phyloP scores from a whole-genome alignment of 2,329 filamentous ascomycete species.

The Beauveria sp. region DNA sequence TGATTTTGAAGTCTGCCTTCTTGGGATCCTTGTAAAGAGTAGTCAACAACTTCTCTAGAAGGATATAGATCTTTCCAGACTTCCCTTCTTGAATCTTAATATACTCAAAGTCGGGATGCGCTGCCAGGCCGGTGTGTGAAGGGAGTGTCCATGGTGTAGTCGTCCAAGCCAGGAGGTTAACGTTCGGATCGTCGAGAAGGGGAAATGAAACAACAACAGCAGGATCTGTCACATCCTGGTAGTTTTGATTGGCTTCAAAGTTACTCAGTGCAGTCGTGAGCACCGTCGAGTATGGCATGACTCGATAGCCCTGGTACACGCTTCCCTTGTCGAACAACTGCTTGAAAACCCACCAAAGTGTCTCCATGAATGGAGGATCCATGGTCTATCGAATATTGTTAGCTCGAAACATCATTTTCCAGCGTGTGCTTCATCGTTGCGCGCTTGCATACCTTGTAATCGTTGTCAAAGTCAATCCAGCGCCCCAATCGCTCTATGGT shows the following conservation, averaged over 20 bases:
- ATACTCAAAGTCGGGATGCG: conserved; percentile 78
- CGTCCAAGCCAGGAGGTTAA: conserved; percentile 77
- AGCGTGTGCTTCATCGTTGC: background rate
- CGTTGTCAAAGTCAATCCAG: conserved; percentile 97
- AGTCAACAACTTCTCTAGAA: conserved; percentile 71
- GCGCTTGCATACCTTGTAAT: conserved; percentile 64
- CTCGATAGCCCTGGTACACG: conserved; percentile 83
- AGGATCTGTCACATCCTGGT: conserved; percentile 87
- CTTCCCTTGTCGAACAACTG: conserved; percentile 80
- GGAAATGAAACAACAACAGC: conserved; percentile 86
- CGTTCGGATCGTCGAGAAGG: conserved; percentile 67
- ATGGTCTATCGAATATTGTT: conserved; percentile 55
- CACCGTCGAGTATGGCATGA: conserved; percentile 93
- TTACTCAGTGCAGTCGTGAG: conserved; percentile 86
- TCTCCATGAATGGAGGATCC: conserved; percentile 94
- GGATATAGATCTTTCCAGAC: conserved; percentile 74
- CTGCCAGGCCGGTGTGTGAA: conserved; percentile 69
- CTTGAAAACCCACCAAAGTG: conserved; percentile 95
- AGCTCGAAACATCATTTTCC: background rate
- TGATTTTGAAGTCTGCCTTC: conserved; percentile 83
- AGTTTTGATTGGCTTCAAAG: conserved; percentile 90
- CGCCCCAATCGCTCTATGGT: conserved; percentile 84
- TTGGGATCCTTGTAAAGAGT: conserved; percentile 92
- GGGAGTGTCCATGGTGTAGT: conserved; percentile 83
- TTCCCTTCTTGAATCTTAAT: conserved; percentile 78